Base-by-base conservation (phyloP, 805 yeast genomes). In the Pichia nanzhaoensis region DNA sequence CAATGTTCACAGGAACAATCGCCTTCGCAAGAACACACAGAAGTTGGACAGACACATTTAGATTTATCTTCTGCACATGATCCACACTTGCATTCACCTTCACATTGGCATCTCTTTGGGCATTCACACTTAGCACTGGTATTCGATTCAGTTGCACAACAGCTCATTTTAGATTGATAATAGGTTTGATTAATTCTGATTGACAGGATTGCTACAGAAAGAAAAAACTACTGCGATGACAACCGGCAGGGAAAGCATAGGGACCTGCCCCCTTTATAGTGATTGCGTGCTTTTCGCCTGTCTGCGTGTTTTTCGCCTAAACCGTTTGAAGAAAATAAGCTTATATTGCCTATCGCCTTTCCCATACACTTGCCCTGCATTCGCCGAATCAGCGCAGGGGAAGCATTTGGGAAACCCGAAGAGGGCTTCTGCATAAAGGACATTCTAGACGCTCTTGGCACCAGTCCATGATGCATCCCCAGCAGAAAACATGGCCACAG, bases 401-500 rank as follows among this genome's bases (percentile, higher is more conserved):
- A 35, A 87, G 65, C 42, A 87, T 58, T 50, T 79, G 76, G 59
- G 80, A 82, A 54, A 75, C 82, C 24, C 71, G 65, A 41, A 87
- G 74, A 20, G 68, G 71, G 51, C 83, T 93, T 44, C 98, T 65
- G 58, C 98, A 93, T 22, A 93, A 67, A 0, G 99, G 98, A 59
- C 99, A 91, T 57, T 89, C 96, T 0, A 88, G 82, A 42, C 75
- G 73, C 52, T 89, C 96, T 50, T 87, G 71, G 47, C 89, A 78
- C 98, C 98, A 91, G 54, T 85, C 95, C 6, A 80, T 71, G 4
- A 89, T 79, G 60, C 98, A 91, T 6, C 69, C 71, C 97, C 98
- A 91, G 64, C 99, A 91, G 61, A 86, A 91, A 14, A 87, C 47
- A 61, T 91, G 99, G 0, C 98, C 99, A 64, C 99, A 91, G 4